Evolutionary conservation across 441 rosid genomes (phyloP).

Genomic region (Brassica balearica): DNA sequence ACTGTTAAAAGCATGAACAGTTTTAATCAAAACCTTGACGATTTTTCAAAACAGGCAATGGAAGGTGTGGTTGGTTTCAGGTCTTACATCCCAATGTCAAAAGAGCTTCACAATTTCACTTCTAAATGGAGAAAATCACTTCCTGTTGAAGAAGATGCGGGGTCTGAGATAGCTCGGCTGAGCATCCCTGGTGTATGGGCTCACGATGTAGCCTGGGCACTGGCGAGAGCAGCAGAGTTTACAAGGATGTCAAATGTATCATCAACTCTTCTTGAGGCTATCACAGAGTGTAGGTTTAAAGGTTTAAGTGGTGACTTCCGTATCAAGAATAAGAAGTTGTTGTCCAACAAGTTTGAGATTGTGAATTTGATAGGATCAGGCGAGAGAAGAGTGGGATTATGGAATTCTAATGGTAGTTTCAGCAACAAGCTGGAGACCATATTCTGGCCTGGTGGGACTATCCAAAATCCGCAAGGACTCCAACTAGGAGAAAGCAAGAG

Average conservation of each 20-base stretch:
- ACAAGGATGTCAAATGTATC: slow-evolving; percentile 26
- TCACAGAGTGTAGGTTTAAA: slow-evolving; percentile 34
- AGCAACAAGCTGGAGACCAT: slow-evolving; percentile 35
- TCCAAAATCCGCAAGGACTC: slow-evolving; percentile 21
- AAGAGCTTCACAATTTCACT: slow-evolving; percentile 46
- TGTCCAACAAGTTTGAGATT: slow-evolving; percentile 44
- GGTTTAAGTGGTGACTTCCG: slow-evolving; percentile 50
- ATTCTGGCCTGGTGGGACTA: slow-evolving; percentile 48
- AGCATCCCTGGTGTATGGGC: slow-evolving; percentile 46
- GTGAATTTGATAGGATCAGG: slow-evolving; percentile 47
- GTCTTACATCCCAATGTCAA: slow-evolving; percentile 45
- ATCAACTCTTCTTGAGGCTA: slow-evolving; percentile 37
- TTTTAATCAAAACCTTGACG: slow-evolving; percentile 23
- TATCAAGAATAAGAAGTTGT: slow-evolving; percentile 33
- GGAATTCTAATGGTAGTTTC: slow-evolving; percentile 34
- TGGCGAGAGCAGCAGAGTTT: slow-evolving; percentile 50
- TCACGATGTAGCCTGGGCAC: slow-evolving; percentile 50
- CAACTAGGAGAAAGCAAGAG: neutral
- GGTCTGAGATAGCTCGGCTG: slow-evolving; percentile 26
- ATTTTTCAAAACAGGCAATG: slow-evolving; percentile 46
- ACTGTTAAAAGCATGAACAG: slow-evolving; percentile 41
- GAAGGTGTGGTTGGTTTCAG: slow-evolving; percentile 56
- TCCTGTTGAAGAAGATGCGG: neutral
- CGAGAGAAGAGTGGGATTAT: slow-evolving; percentile 44
- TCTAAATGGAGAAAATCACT: slow-evolving; percentile 43